Conservation (phyloP, 163 green algal species). For the Chlamydomonas reinhardtii region DNA sequence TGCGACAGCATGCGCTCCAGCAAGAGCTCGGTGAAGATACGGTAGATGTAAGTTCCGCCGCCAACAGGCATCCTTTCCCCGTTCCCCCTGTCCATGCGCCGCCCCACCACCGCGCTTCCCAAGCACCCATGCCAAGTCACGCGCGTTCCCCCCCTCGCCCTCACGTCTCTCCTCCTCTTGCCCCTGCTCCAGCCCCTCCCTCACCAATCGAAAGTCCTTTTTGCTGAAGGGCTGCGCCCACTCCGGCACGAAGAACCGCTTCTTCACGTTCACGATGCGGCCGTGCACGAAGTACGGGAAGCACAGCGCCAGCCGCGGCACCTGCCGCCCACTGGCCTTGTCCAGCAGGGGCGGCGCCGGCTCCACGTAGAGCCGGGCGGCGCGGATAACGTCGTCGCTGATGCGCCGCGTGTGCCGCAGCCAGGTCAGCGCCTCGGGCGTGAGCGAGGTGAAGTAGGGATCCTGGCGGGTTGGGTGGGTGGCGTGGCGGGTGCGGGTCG, state of each 20-base stretch:
- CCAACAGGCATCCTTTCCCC: too few species aligned
- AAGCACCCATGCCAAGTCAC: too few species aligned
- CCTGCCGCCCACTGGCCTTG: background rate
- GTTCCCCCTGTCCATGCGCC: too few species aligned
- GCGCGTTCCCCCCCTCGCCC: too few species aligned
- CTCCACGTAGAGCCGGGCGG: conserved; percentile 19
- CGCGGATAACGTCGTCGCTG: conserved; percentile 14
- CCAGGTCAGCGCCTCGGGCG: conserved; percentile 30
- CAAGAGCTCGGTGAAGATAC: too few species aligned
- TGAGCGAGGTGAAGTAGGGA: conserved; percentile 39
- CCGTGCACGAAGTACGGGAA: conserved; percentile 86
- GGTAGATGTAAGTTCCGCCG: too few species aligned
- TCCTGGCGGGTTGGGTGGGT: background rate
- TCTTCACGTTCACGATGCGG: conserved; percentile 94
- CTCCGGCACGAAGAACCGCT: conserved; percentile 66
- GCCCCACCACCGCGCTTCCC: too few species aligned
- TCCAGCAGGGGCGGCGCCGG: background rate
- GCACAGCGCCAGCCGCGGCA: conserved; percentile 62
- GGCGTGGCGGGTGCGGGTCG: background rate
- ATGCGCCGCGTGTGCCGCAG: conserved; percentile 40
- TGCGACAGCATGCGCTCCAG: too few species aligned
- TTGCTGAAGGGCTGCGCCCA: conserved; percentile 5
- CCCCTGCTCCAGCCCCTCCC: background rate
- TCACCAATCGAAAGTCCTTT: conserved; percentile 81
- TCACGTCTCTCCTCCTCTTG: too few species aligned